Evolutionary conservation across 495 filamentous ascomycete genomes (phyloP).

Genomic region (Penicillium malachiteum): DNA sequence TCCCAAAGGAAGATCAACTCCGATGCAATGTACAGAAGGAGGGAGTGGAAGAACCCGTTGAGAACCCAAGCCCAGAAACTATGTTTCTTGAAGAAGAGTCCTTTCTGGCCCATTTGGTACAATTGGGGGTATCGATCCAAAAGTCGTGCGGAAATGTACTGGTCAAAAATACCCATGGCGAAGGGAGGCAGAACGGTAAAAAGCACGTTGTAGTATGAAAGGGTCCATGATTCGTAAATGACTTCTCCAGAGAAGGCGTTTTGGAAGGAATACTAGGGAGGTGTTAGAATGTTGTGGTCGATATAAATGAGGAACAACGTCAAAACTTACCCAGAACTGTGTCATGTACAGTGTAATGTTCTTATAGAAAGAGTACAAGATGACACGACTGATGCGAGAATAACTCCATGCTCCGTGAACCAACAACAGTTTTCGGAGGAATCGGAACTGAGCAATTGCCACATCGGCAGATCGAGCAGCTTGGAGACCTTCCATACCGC

Average conservation of each 20-base stretch:
- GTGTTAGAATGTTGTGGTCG: conserved; percentile 31
- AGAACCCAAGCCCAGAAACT: conserved; percentile 90
- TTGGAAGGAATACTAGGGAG: conserved; percentile 83
- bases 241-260: conserved; percentile 97
- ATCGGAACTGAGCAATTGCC: conserved; percentile 94
- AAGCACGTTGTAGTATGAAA: conserved; percentile 99
- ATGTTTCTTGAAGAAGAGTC: conserved; percentile 86
- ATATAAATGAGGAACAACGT: background rate
- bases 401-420: conserved; percentile 99
- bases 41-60: conserved; percentile 94
- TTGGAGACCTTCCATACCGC: conserved; percentile 97
- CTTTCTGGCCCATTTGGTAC: conserved; percentile 89
- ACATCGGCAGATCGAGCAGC: conserved; percentile 96
- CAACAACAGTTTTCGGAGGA: conserved; percentile 87
- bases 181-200: conserved; percentile 95
- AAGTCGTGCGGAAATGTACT: conserved; percentile 95
- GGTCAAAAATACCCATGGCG: conserved; percentile 94
- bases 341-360: conserved; percentile 99
- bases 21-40: conserved; percentile 83
- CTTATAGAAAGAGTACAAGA: conserved; percentile 99
- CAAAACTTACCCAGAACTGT: conserved; percentile 84
- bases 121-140: conserved; percentile 96
- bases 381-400: conserved; percentile 92
- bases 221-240: conserved; percentile 98
- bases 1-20: conserved; percentile 79